Base-by-base conservation (phyloP, 2,329 filamentous ascomycete species). In the Phyllachora maydis region DNA sequence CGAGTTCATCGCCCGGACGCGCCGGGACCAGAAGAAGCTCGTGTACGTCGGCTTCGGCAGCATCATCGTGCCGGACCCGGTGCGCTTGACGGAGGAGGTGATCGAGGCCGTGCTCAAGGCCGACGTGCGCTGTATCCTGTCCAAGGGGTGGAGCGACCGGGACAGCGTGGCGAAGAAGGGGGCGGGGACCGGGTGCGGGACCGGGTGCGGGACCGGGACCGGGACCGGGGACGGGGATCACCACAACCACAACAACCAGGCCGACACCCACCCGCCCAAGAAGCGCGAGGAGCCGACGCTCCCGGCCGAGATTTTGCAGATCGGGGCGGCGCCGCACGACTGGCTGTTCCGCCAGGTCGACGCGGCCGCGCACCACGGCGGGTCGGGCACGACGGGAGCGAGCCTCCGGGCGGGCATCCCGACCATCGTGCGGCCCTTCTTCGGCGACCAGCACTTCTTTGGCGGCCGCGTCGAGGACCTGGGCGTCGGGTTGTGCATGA, bases 21-120 rank as follows among this genome's bases (percentile, higher is more conserved):
- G 78, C 3, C 54, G 53, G 4, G 85, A 98, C 38, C 59, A 60
- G 10, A 92, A 92, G 54, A 92, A 88, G 54, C 52, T 98, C 8
- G 85, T 95, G 0, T 98, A 98, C 33, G 82, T 98, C 22, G 88
- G 88, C 1, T 98, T 98, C 39, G 88, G 88, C 3, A 92, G 82
- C 4, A 92, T 98, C 33, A 81, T 93, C 11, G 83, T 98, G 15
- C 71, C 76, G 2, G 81, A 98, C 40, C 81, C 85, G 3, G 70
- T 66, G 27, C 79, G 79, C 33, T 65, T 98, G 52, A 95, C 83
- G 5, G 69, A 76, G 36, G 83, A 85, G n/a, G 78, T 98, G 5
- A 73, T 95, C 18, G 79, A 92, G 30, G 83, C 82, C 0, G 83
- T 98, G 1, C 49, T 72, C 23, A 90, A 83, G 44, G 81, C 88